Evolutionary conservation across 2,329 filamentous ascomycete species (phyloP).

Genomic region (Colletotrichum ledebouriae): DNA sequence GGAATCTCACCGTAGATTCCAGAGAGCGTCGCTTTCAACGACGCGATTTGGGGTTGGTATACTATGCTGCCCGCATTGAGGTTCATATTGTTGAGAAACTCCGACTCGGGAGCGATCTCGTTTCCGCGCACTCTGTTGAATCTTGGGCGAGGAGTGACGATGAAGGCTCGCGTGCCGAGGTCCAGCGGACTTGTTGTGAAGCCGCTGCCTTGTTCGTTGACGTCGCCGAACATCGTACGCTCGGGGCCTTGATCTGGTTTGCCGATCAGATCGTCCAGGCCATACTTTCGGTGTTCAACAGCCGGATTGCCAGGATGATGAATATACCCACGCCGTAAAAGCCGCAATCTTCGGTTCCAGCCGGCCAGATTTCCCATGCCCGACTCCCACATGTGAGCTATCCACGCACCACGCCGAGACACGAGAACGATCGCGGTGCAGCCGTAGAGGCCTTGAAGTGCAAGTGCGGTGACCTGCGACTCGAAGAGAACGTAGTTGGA

Average conservation of each 20-base stretch:
- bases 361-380: background rate
- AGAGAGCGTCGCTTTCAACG: background rate
- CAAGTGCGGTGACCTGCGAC: background rate
- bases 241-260: background rate
- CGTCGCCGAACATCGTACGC: conserved; percentile 19
- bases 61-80: background rate
- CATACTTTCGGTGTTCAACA: background rate
- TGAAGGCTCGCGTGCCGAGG: conserved; percentile 13
- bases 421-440: conserved; percentile 27
- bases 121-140: background rate
- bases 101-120: background rate
- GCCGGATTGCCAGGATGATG: too few relatives aligned
- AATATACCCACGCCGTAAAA: too few relatives aligned
- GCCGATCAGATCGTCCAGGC: conserved; percentile 14
- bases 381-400: conserved; percentile 28
- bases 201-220: background rate
- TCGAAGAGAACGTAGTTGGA: conserved; percentile 12
- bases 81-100: background rate
- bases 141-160: background rate
- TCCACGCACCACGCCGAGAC: conserved; percentile 28
- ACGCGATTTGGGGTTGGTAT: background rate
- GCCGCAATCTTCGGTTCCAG: too few relatives aligned
- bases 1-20: background rate
- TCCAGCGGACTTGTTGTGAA: background rate
- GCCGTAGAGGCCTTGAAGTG: conserved; percentile 28